Base-by-base conservation (phyloP, 2,329 filamentous ascomycete genomes). In the Tolypocladium nubicola region DNA sequence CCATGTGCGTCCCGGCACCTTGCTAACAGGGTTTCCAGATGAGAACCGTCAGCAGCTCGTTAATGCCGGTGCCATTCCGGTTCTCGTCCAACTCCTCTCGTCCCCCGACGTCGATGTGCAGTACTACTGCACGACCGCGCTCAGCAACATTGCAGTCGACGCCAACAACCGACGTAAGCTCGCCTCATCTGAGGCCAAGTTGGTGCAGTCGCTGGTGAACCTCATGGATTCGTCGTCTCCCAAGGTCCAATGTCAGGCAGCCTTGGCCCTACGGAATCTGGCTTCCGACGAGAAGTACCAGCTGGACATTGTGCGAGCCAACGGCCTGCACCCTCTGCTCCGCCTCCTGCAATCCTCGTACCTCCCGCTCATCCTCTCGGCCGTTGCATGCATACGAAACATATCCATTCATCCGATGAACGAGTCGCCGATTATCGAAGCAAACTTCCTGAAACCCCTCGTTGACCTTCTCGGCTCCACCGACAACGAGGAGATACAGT, bases 211-310 rank as follows among this genome's bases (percentile, higher is more conserved):
- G 10, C 78, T 99, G 53, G 94, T 99, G 56, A 90, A 94, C 66
- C 79, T 99, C 33, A 99, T 97, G 92, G 93, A 97, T 70, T 97
- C 93, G 0, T 92, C 90, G 21, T 97, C 93, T 1, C 91, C 92
- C 53, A 99, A 97, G 73, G 94, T 99, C 13, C 94, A 99, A 73
- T 97, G 94, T 70, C 94, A 99, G 76, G 94, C 94, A 56, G 94
- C 94, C 26, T 78, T 99, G 49, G 94, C 94, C 33, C 83, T 99
- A 54, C 85, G 94, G 66, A 99, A 99, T 69, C 79, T 99, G 55
- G 94, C 94, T 5, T 99, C 94, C 16, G 94, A 99, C 70, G 94
- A 99, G 71, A 96, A 97, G 70, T 99, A 99, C 68, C 94, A 99
- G 74, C 84, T 99, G 53, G 94, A 99, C 69, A 97, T 99, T 65